A percentile compares a stretch with the other conserved stretches of the same genome.
Conservation (phyloP, 495 filamentous ascomycete species). For the Cercophora newfieldiana region DNA sequence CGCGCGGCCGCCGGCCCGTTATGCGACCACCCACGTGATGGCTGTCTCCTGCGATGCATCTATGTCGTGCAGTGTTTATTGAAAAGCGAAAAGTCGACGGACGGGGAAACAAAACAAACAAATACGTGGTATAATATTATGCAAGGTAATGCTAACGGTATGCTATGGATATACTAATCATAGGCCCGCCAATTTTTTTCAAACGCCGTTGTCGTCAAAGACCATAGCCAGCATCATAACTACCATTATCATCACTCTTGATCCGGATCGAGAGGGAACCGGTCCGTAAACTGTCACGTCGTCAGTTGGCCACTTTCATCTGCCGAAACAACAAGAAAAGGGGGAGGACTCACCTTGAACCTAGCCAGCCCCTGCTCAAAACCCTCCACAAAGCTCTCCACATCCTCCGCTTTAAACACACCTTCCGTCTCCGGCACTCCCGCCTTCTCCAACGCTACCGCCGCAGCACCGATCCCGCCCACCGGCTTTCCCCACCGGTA, state of each 20-base stretch:
- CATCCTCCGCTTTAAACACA: slow-evolving; percentile 49
- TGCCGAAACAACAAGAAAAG: neutral
- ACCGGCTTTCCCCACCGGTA: slow-evolving; percentile 76
- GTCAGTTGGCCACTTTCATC: neutral
- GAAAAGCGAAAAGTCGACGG: neutral
- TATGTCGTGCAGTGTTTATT: slow-evolving; percentile 43
- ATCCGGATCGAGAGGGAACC: slow-evolving; percentile 54
- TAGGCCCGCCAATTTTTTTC: neutral
- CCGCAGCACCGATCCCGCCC: slow-evolving; percentile 54
- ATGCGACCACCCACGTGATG: slow-evolving; percentile 41
- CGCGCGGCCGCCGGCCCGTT: slow-evolving; percentile 23
- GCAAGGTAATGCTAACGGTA: neutral
- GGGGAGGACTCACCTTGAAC: slow-evolving; percentile 51
- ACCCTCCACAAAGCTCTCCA: slow-evolving; percentile 40
- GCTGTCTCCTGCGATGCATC: slow-evolving; percentile 34
- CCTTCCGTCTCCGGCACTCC: slow-evolving; percentile 50
- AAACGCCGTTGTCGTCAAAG: neutral
- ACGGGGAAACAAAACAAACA: neutral
- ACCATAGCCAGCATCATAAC: neutral
- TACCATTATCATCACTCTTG: neutral
- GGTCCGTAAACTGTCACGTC: slow-evolving; percentile 43
- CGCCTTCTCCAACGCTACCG: slow-evolving; percentile 42
- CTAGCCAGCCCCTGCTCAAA: slow-evolving; percentile 62
- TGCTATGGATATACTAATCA: neutral
- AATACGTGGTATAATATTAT: slow-evolving; percentile 5